Evolutionary conservation across 148 eudicot genomes (phyloP).

Genomic region (Camellia sinensis): DNA sequence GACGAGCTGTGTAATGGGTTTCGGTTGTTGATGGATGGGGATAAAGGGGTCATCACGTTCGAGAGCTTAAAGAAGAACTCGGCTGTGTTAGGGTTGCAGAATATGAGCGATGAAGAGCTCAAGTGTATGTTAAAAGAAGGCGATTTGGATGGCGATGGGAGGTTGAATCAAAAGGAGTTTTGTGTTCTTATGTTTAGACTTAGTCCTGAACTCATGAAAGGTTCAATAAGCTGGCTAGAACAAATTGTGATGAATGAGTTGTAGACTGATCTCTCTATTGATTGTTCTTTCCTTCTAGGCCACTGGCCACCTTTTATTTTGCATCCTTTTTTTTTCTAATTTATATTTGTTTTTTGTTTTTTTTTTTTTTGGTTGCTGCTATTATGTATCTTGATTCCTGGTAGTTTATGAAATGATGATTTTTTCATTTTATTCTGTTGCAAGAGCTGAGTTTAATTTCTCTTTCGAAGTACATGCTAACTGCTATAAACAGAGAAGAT

Average conservation of each 20-base stretch:
- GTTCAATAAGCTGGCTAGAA: conserved; percentile 38
- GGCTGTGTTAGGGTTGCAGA: conserved; percentile 39
- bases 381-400: too few species aligned
- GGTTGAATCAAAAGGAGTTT: conserved; percentile 63
- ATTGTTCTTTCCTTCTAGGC: too few species aligned
- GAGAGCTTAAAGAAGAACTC: conserved; percentile 56
- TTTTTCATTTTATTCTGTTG: too few species aligned
- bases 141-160: conserved; percentile 62
- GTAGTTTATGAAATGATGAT: too few species aligned
- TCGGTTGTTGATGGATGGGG: conserved; percentile 40
- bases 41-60: conserved; percentile 52
- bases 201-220: conserved; percentile 56
- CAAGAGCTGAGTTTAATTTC: too few species aligned
- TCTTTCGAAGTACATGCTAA: too few species aligned
- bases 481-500: too few species aligned
- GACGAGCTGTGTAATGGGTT: conserved; percentile 62
- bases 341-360: too few species aligned
- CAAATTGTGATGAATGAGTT: conserved; percentile 17
- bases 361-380: too few species aligned
- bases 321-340: too few species aligned
- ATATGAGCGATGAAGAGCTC: conserved; percentile 44
- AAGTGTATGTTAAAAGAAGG: conserved; percentile 54
- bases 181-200: conserved; percentile 71
- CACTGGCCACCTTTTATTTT: too few species aligned
- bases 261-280: not conserved